Percentiles rank a stretch among this genome's conserved stretches.
These are phyloP conservation scores for Cryptosporidium canis DNA, from an alignment of 169 alveolate species.

Conservation along the genomic window DNA sequence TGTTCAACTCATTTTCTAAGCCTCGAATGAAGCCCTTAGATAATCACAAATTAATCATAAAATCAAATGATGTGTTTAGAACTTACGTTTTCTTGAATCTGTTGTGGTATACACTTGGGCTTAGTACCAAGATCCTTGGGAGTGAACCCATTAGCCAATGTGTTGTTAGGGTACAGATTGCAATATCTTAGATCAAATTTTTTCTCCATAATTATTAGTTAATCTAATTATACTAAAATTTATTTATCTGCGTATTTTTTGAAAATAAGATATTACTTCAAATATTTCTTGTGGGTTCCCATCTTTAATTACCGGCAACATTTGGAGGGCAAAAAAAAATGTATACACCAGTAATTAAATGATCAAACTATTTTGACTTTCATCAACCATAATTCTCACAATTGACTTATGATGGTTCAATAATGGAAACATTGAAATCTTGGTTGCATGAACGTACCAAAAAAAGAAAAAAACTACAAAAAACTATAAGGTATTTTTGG, in stretches of 20 bases:
- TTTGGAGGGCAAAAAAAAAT: background rate
- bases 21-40: conserved; percentile 39
- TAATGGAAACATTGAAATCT: background rate
- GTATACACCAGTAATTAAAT: too few species aligned
- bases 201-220: background rate
- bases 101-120: conserved; percentile 37
- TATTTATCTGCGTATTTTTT: background rate
- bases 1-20: conserved; percentile 16
- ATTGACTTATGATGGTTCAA: background rate
- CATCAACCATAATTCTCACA: background rate
- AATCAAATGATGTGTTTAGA: background rate
- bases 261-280: background rate
- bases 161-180: conserved; percentile 13
- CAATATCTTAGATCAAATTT: conserved; percentile 48
- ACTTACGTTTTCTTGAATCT: conserved; percentile 68
- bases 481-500: conserved; percentile 4
- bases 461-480: conserved; percentile 9
- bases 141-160: conserved; percentile 30
- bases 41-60: background rate
- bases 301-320: conserved; percentile 4
- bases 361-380: background rate
- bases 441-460: conserved; percentile 63
- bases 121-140: conserved; percentile 62
- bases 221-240: background rate
- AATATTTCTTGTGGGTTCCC: conserved; percentile 12